A percentile compares a stretch with the other conserved stretches of the same genome.
Conservation (phyloP, 2,329 filamentous ascomycete species). For the Rhytidhysteron rufulum region DNA sequence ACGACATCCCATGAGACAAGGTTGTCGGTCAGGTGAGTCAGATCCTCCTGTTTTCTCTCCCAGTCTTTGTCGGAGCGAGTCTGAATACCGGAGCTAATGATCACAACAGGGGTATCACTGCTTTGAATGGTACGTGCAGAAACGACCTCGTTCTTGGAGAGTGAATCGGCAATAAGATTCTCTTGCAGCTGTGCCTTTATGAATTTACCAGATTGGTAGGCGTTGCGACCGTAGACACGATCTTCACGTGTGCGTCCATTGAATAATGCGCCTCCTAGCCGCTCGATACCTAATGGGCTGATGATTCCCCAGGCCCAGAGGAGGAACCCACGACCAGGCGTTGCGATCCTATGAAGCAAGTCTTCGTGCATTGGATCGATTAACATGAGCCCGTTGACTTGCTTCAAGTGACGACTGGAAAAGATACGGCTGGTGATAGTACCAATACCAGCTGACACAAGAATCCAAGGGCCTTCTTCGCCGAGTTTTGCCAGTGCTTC, state of each 20-base stretch:
- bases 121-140: slow-evolving; percentile 77
- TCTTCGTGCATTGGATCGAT: slow-evolving; percentile 90
- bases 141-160: slow-evolving; percentile 78
- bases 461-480: slow-evolving; percentile 83
- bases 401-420: slow-evolving; percentile 71
- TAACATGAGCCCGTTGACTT: slow-evolving; percentile 75
- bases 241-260: slow-evolving; percentile 75
- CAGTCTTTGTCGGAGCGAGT: slow-evolving; percentile 66
- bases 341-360: slow-evolving; percentile 65
- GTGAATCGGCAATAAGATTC: slow-evolving; percentile 77
- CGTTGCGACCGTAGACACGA: slow-evolving; percentile 75
- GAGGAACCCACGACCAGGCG: slow-evolving; percentile 69
- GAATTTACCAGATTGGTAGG: slow-evolving; percentile 76
- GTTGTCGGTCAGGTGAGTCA: slow-evolving; percentile 75
- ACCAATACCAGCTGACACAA: slow-evolving; percentile 82
- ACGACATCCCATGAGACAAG: slow-evolving; percentile 84
- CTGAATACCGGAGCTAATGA: slow-evolving; percentile 78
- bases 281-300: slow-evolving; percentile 80
- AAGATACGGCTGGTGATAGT: slow-evolving; percentile 90
- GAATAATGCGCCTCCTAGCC: slow-evolving; percentile 76
- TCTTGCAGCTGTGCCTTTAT: slow-evolving; percentile 93
- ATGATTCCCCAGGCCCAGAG: slow-evolving; percentile 85
- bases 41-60: slow-evolving; percentile 79
- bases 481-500: slow-evolving; percentile 77
- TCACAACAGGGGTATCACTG: slow-evolving; percentile 67